Base-by-base conservation (phyloP, 805 yeast species). In the Myxozyma lipomycoides region DNA sequence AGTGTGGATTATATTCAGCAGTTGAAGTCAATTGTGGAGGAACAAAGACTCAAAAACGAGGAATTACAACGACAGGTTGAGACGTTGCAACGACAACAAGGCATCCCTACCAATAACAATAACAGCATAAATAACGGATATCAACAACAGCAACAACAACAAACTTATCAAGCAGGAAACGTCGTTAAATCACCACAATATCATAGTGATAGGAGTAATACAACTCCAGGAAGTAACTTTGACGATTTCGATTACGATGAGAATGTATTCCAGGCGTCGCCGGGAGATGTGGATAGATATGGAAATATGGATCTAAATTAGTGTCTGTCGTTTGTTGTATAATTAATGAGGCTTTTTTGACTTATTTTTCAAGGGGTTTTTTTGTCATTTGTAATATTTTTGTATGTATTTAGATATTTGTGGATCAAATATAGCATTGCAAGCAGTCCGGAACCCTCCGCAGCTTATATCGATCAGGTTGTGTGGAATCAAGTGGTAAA, bases 1-100 rank as follows among this genome's bases (percentile, higher is more conserved):
- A 78, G 95, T 0, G 95, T 89, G 19, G 95, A 86, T 43, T 89
- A 90, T 66, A 80, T 89, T 41, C 72, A 67, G 6, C 83, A 82
- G 30, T 49, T 48, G 19, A 55, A 55, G 34, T 30, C 37, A 7
- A 46, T 42, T 10, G 42, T 48, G 12, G 58, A 51, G 17, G 52
- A 51, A 22, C 50, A 48, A 24, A 26, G 44, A 15, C 43, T 56
- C 26, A 36, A 43, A 23, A 55, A 55, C 40, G 58, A 45, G 17
- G 52, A 55, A 40, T 51, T 55, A 9, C 46, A 41, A 19, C 30
- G n/a, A 25, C 34, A 45, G 28, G 43, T 55, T 7, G 30, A 40
- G 42, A 28, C 28, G 45, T 46, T 55, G 6, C 48, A 45, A 21
- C 30, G 35, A 30, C 52, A 36, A 26, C 40, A 38, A 2, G n/a